Base-by-base conservation (phyloP, 2,329 filamentous ascomycete genomes). In the Trichoderma breve region DNA sequence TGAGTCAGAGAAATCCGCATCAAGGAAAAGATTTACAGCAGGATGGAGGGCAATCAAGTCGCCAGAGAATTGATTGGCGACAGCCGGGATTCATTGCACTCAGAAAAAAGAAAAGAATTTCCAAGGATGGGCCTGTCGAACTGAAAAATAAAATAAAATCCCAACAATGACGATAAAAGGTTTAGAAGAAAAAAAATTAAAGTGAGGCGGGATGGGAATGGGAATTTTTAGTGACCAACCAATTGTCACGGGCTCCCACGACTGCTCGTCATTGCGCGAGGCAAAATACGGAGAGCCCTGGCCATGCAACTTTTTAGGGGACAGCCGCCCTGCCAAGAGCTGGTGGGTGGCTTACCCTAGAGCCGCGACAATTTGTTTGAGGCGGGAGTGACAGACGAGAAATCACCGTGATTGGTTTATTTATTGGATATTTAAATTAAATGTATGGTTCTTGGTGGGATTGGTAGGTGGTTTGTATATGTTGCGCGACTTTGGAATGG, bases 181-280 rank as follows among this genome's bases (percentile, higher is more conserved):
- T n/a, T 51, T 51, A 21, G n/a, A 51, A 12, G 9, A 51, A 24
- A 51, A 43, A 51, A 51, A 51, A 24, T 51, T 6, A 21, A 51
- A 51, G 43, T 51, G 43, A 51, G 43, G 43, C n/a, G 43, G 7
- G 32, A 70, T 36, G 15, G 28, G 15, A 30, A 30, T 53, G n/a
- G 26, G n/a, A 24, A 47, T 32, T 51, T 53, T 61, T 71, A 43
- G 47, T 58, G 53, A 57, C 70, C 70, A 72, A 72, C 70, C 70
- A 68, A 68, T 72, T 68, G 70, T 63, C 70, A 72, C 70, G 70
- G 43, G 70, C 63, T 63, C 58, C 24, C 18, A 47, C 43, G 32
- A 65, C 4, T 63, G 70, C 70, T 64, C 43, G 64, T 36, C 43
- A 72, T 72, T 72, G 70, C 70, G 64, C 64, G 34, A 36, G 34